Percentiles rank a stretch among this genome's conserved stretches.
Conservation (phyloP, 805 yeast genomes). For the Yarrowia osloensis region DNA sequence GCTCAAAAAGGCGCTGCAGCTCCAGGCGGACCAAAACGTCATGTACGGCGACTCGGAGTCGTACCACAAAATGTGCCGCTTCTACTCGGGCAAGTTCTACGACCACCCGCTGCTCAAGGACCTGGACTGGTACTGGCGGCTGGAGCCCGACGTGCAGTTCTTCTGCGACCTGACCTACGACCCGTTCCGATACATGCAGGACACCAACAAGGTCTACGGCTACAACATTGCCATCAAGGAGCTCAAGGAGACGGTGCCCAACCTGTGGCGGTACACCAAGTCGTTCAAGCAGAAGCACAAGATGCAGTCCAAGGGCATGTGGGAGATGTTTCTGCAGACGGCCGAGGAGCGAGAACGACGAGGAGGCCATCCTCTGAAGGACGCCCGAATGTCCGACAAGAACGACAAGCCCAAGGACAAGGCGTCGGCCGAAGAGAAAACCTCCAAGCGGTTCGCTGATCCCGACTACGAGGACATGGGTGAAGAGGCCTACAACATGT, state of each 20-base stretch:
- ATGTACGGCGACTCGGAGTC: conserved; percentile 81
- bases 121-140: conserved; percentile 93
- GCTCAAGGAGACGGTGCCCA: conserved; percentile 78
- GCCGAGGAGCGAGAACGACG: conserved; percentile 40
- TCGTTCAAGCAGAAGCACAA: conserved; percentile 56
- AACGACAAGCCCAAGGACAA: conserved; percentile 37
- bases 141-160: conserved; percentile 89
- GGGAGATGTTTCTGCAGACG: conserved; percentile 61
- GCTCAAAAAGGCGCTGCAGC: conserved; percentile 59
- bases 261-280: conserved; percentile 70
- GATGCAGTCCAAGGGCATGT: conserved; percentile 59
- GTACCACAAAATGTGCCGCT: conserved; percentile 96
- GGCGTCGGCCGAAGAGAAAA: neutral
- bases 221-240: conserved; percentile 81
- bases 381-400: conserved; percentile 61
- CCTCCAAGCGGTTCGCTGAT: conserved; percentile 13
- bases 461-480: conserved; percentile 42
- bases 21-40: conserved; percentile 80
- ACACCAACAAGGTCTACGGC: conserved; percentile 71
- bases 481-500: conserved; percentile 55
- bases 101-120: conserved; percentile 71
- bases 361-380: conserved; percentile 55
- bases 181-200: conserved; percentile 81
- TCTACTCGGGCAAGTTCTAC: conserved; percentile 79
- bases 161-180: conserved; percentile 91